phyloP scores from a whole-genome alignment of 2,329 filamentous ascomycete genomes.

The Thelonectria discophora region DNA sequence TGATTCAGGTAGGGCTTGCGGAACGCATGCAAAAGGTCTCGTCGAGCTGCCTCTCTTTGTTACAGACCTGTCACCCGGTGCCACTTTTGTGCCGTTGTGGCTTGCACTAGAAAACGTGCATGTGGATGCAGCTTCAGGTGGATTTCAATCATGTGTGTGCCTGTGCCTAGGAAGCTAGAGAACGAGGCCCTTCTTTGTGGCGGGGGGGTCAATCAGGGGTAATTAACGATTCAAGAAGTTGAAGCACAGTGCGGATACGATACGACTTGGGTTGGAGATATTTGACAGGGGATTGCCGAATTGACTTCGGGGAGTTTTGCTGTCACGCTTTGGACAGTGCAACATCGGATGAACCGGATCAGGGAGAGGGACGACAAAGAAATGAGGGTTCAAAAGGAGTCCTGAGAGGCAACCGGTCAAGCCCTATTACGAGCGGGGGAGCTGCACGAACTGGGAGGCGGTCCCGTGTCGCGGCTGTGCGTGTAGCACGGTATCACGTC shows the following conservation, averaged over 20 bases:
- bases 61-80: slow-evolving; percentile 5
- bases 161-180: not conserved
- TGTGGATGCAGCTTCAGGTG: slow-evolving; percentile 16
- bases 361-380: slow-evolving; percentile 1
- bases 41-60: not conserved
- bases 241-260: too few relatives aligned
- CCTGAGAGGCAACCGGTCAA: slow-evolving; percentile 5
- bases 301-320: slow-evolving; percentile 35
- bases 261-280: not conserved
- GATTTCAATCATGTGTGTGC: not conserved
- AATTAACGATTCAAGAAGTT: not conserved
- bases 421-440: slow-evolving; percentile 1
- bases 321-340: slow-evolving; percentile 22
- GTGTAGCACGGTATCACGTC: not conserved
- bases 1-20: not conserved
- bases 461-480: slow-evolving; percentile 4
- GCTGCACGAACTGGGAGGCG: not conserved
- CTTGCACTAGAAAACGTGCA: not conserved
- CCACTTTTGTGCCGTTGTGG: slow-evolving; percentile 7
- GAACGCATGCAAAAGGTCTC: slow-evolving; percentile 13
- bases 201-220: slow-evolving; percentile 17
- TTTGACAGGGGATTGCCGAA: slow-evolving; percentile 12
- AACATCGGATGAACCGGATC: slow-evolving; percentile 38
- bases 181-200: not conserved
- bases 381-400: not conserved